phyloP scores from a whole-genome alignment of 139 green algal species.

The Nannochloris sp. region DNA sequence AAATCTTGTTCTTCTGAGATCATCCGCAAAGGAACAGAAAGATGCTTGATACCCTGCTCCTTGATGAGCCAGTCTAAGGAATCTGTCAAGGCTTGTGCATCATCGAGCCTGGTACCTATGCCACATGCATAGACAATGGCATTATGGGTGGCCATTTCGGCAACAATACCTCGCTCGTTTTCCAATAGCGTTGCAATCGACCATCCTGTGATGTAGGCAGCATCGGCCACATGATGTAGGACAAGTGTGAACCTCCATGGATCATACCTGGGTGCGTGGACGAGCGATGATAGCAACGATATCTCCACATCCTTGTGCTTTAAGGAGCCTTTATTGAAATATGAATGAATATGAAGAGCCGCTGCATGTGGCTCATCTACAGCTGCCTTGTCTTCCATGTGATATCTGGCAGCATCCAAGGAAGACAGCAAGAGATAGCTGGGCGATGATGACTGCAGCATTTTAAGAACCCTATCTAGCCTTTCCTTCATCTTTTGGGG shows the following conservation, averaged over 20 bases:
- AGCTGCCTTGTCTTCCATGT: conserved; percentile 17
- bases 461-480: conserved; percentile 27
- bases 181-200: conserved; percentile 43
- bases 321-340: background rate
- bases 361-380: conserved; percentile 28
- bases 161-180: conserved; percentile 45
- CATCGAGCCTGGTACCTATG: conserved; percentile 31
- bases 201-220: conserved; percentile 37
- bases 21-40: too few relatives aligned
- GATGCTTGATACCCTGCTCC: too few relatives aligned
- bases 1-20: too few relatives aligned
- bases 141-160: conserved; percentile 62
- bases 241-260: conserved; percentile 63
- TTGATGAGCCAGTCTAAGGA: conserved; percentile 26
- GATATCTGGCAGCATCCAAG: conserved; percentile 67
- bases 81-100: conserved; percentile 33
- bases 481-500: background rate
- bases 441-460: conserved; percentile 64
- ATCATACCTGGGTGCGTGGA: conserved; percentile 32
- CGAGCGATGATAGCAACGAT: background rate
- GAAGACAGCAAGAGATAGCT: conserved; percentile 88
- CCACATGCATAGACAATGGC: conserved; percentile 66
- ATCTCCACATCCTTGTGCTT: background rate
- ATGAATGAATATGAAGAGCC: conserved; percentile 9
- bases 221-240: conserved; percentile 14